Percentiles rank a stretch among this genome's conserved stretches.
Evolutionary conservation across 257 asterid species (phyloP).

Genomic region (Solanum sejunctum): DNA sequence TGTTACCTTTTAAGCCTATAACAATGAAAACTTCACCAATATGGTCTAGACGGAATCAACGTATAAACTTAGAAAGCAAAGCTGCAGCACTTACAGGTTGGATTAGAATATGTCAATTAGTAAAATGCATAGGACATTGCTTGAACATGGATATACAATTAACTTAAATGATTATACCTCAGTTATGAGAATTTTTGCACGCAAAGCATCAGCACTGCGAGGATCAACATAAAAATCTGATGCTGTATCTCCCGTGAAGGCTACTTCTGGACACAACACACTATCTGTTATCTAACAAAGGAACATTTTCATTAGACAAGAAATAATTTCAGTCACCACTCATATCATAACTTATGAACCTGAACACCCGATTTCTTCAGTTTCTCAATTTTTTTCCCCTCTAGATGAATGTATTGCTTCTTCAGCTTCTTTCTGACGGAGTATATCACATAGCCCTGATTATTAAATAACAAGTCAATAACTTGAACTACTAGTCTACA

Average conservation of each 20-base stretch:
- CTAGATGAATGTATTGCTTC: conserved; percentile 72
- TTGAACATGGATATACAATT: neutral
- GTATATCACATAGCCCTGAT: conserved; percentile 89
- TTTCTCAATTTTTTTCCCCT: conserved; percentile 91
- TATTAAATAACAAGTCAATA: neutral
- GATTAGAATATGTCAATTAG: neutral
- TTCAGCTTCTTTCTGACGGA: conserved; percentile 84
- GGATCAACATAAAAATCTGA: conserved; percentile 80
- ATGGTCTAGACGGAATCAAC: neutral
- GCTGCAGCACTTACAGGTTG: neutral
- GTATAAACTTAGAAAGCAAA: neutral
- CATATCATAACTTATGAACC: conserved; percentile 24
- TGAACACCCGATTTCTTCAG: conserved; percentile 88
- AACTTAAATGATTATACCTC: conserved; percentile 30
- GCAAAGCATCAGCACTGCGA: conserved; percentile 82
- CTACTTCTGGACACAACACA: conserved; percentile 82
- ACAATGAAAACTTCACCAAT: neutral
- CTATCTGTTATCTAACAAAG: conserved; percentile 74
- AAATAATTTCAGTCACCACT: neutral
- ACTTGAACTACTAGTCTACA: neutral
- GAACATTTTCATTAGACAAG: neutral
- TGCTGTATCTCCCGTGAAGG: conserved; percentile 91
- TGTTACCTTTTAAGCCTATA: neutral
- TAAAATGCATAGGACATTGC: neutral
- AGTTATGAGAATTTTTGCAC: conserved; percentile 88